A percentile compares a stretch with the other conserved stretches of the same genome.
Evolutionary conservation across 352 stramenopile species (phyloP).

Genomic region (Stramenopiles sp.): DNA sequence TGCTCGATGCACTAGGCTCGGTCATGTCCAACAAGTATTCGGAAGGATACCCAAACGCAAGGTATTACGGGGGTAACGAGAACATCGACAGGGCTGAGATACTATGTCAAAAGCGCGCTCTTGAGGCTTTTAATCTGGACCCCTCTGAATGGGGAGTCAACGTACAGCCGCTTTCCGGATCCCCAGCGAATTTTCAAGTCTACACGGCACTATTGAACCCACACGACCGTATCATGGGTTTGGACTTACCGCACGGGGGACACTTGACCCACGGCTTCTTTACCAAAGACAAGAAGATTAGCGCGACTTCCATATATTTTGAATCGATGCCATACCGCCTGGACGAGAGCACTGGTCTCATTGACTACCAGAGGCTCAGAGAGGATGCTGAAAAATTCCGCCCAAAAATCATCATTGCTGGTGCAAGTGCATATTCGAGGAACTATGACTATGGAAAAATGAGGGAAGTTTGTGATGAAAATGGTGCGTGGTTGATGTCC

Average conservation of each 20-base stretch:
- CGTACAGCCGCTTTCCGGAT: slow-evolving; percentile 90
- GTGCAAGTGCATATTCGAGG: slow-evolving; percentile 87
- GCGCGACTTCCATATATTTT: slow-evolving; percentile 98
- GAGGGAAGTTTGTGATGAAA: slow-evolving; percentile 90
- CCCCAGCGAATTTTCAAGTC: slow-evolving; percentile 93
- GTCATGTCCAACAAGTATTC: slow-evolving; percentile 99
- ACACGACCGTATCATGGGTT: slow-evolving; percentile 97
- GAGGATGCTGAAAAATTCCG: slow-evolving; percentile 86
- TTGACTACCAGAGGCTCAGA: slow-evolving; percentile 88
- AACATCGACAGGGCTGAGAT: slow-evolving; percentile 92
- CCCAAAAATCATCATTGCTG: slow-evolving; percentile 88
- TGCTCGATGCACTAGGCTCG: slow-evolving; percentile 95
- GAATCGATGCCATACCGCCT: slow-evolving; percentile 94
- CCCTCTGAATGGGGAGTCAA: slow-evolving; percentile 89
- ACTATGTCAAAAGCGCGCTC: slow-evolving; percentile 74
- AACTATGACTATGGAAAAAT: slow-evolving; percentile 96
- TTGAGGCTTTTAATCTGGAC: slow-evolving; percentile 78
- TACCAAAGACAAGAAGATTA: slow-evolving; percentile 91
- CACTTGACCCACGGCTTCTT: slow-evolving; percentile 97
- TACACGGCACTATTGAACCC: slow-evolving; percentile 90
- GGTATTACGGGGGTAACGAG: slow-evolving; percentile 97
- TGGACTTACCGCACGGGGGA: slow-evolving; percentile 91
- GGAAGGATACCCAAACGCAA: slow-evolving; percentile 78
- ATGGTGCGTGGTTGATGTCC: slow-evolving; percentile 88
- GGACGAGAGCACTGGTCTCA: slow-evolving; percentile 71